Base-by-base conservation (phyloP, 768 basidiomycete species). In the Termitomyces bulborhizus region DNA sequence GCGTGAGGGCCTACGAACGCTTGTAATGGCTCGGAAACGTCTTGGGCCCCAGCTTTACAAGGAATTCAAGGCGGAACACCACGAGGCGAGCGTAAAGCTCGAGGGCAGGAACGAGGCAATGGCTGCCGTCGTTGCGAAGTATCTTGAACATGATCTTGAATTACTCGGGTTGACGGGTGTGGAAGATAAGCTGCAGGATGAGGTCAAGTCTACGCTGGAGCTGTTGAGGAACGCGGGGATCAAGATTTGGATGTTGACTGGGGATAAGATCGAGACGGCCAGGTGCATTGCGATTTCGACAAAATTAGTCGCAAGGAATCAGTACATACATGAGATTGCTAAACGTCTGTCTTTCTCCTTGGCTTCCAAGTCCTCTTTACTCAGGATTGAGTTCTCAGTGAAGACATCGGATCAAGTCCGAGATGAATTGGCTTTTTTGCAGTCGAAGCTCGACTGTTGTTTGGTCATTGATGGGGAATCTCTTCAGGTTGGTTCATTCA, bases 231-330 rank as follows among this genome's bases (percentile, higher is more conserved):
- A 98, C 67, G 97, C 96, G 0, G 96, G 96, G 4, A 85, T 99
- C 71, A 97, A 91, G 79, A 98, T 99, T 56, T 99, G 97, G 97
- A 98, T 98, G 97, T 76, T 98, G 63, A 99, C 97, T 0, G 96
- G 97, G 1, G 97, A 99, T 71, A 99, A 98, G 75, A 93, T 98
- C 48, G 97, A 99, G 76, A 99, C 97, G 3, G 97, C 97, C 4
- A 87, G 95, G 37, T 96, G 94, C 70, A 99, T 99, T 65, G 95
- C 96, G 4, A 93, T 98, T 59, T 97, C 94, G 37, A 97, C 92
- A 6, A 98, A 98, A 68, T 75, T 98, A 49, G 97, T 98, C 7
- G 88, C 92, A 24, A 80, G 97, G 62, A 93, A 93, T 63, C 97
- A 99, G 69, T 98, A 97, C 66, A 97, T 99, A 34, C 94, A 98